These are phyloP conservation scores for Claviceps purpurea DNA, from an alignment of 2,329 filamentous ascomycete species.

Conservation along the genomic window DNA sequence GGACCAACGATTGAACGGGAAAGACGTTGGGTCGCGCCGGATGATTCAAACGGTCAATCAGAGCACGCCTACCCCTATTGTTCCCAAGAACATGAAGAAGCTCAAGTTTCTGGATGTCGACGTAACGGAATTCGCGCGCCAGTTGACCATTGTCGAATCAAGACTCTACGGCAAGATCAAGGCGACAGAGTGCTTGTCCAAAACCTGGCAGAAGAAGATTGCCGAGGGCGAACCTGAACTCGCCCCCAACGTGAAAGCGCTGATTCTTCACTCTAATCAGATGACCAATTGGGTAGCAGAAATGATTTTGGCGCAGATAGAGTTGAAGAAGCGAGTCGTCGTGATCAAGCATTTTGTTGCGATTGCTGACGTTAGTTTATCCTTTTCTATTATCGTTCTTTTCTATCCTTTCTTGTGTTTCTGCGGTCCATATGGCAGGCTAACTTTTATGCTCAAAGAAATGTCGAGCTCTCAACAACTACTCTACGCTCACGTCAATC, in stretches of 20 bases:
- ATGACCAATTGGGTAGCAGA: constrained; percentile 99
- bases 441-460: constrained; percentile 41
- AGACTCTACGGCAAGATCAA: constrained; percentile 91
- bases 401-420: no score
- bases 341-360: constrained; percentile 98
- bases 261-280: constrained; percentile 96
- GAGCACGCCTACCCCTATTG: constrained; percentile 73
- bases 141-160: constrained; percentile 93
- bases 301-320: constrained; percentile 91
- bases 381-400: neutral
- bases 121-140: constrained; percentile 88
- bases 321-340: constrained; percentile 89
- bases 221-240: constrained; percentile 69
- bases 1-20: constrained; percentile 76
- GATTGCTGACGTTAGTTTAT: constrained; percentile 74
- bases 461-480: constrained; percentile 90
- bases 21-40: constrained; percentile 73
- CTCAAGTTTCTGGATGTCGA: constrained; percentile 97
- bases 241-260: constrained; percentile 84
- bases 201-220: constrained; percentile 97
- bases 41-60: constrained; percentile 77
- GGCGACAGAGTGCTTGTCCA: constrained; percentile 90
- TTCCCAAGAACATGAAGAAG: constrained; percentile 99
- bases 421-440: constrained; percentile 6
- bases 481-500: constrained; percentile 92